These are phyloP conservation scores for Monosporozyma servazzii DNA, from an alignment of 805 yeast genomes.

Conservation along the genomic window DNA sequence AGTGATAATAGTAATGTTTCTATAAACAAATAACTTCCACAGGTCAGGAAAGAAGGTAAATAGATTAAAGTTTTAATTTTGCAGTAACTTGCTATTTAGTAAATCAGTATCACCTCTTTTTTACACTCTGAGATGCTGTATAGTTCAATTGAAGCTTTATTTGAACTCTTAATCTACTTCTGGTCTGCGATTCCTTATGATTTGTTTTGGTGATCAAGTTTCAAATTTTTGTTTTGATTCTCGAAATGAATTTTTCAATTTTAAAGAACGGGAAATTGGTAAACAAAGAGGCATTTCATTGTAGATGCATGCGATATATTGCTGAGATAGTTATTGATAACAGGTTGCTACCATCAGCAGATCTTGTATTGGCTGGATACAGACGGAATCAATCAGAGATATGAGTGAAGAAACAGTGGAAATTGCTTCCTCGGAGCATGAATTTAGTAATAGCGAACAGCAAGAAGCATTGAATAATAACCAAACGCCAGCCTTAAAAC, in stretches of 20 bases:
- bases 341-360: neutral
- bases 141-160: neutral
- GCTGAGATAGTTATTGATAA: neutral
- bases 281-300: neutral
- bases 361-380: no score
- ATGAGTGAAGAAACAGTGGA: neutral
- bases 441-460: neutral
- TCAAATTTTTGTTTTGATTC: neutral
- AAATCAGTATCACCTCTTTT: no score
- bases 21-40: neutral
- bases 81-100: no score
- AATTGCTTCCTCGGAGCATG: neutral
- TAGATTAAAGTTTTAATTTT: no score
- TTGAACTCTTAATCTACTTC: neutral
- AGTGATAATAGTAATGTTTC: neutral
- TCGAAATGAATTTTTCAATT: neutral
- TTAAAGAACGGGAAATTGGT: neutral
- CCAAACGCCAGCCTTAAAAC: neutral
- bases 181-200: neutral
- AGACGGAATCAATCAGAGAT: no score
- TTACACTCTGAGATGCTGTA: no score
- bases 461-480: neutral
- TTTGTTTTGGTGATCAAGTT: neutral
- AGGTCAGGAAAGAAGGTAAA: no score
- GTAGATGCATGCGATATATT: neutral